A percentile compares a stretch with the other conserved stretches of the same genome.
Evolutionary conservation across 2,329 filamentous ascomycete species (phyloP).

Genomic region (Fusarium goolgardi): DNA sequence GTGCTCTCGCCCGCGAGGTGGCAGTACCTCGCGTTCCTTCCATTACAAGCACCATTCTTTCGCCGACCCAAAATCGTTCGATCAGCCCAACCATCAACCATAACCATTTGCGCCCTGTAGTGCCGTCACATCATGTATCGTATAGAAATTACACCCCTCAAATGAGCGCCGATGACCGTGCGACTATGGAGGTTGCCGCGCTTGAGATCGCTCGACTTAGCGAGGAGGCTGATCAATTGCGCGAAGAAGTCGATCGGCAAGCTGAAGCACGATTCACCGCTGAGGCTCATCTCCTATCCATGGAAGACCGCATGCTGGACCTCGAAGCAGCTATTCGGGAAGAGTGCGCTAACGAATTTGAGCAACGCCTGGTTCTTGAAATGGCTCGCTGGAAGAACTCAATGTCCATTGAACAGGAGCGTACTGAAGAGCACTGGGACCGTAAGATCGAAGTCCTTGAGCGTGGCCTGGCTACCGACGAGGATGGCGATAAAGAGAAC

Average conservation of each 20-base stretch:
- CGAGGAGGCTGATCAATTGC: constrained; percentile 78
- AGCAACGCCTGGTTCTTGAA: constrained; percentile 78
- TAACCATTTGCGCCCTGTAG: constrained; percentile 55
- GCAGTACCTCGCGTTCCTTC: constrained; percentile 91
- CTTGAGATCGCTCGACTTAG: constrained; percentile 82
- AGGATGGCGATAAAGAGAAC: constrained; percentile 71
- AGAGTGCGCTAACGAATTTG: constrained; percentile 89
- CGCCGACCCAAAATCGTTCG: constrained; percentile 47
- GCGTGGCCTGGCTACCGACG: constrained; percentile 58
- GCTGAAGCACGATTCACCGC: constrained; percentile 75
- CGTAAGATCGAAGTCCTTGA: constrained; percentile 79
- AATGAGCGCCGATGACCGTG: constrained; percentile 62
- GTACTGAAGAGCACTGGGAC: constrained; percentile 86
- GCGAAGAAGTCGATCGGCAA: constrained; percentile 70
- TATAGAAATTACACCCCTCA: constrained; percentile 56
- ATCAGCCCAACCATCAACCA: constrained; percentile 52
- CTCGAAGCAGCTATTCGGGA: constrained; percentile 88
- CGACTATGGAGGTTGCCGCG: constrained; percentile 85
- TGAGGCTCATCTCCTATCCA: constrained; percentile 77
- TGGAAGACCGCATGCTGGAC: constrained; percentile 72
- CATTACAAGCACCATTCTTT: constrained; percentile 76
- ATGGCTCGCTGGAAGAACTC: constrained; percentile 83
- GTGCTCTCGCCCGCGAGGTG: constrained; percentile 90
- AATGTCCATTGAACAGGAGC: constrained; percentile 81
- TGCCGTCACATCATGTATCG: constrained; percentile 52